Evolutionary conservation across 805 yeast genomes (phyloP).

Genomic region (Lipomyces yamadae): DNA sequence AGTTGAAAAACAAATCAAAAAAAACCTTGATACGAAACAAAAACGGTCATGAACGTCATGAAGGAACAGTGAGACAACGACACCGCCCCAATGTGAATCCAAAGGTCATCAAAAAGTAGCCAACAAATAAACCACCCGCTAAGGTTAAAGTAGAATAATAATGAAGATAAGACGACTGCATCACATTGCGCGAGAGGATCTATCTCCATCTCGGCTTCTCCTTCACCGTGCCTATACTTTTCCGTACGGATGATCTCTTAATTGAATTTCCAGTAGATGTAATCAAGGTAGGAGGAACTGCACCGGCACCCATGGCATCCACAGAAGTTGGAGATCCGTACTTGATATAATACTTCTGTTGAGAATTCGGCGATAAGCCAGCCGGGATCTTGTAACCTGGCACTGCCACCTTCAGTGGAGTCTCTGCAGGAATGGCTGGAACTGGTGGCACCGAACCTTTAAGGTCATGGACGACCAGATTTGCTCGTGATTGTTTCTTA

Average conservation of each 20-base stretch:
- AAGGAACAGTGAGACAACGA: background rate
- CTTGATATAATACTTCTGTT: conserved; percentile 28
- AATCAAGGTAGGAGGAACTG: background rate
- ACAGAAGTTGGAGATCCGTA: conserved; percentile 13
- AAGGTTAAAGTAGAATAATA: background rate
- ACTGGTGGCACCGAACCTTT: conserved; percentile 2
- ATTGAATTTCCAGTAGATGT: background rate
- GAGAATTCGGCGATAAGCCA: conserved; percentile 22
- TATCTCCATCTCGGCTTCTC: conserved; percentile 32
- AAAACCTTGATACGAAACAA: no score
- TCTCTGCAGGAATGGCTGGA: conserved; percentile 12
- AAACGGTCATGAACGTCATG: background rate
- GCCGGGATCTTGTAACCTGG: conserved; percentile 14
- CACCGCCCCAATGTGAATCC: background rate
- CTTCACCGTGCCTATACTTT: conserved; percentile 26
- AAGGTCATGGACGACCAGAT: background rate
- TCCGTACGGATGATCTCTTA: conserved; percentile 15
- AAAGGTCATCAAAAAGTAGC: background rate
- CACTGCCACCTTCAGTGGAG: conserved; percentile 1
- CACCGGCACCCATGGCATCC: conserved; percentile 1
- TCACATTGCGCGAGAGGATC: background rate
- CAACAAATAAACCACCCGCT: background rate
- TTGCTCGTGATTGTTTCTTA: conserved; percentile 5
- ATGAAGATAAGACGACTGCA: no score
- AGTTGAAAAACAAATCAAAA: no score